Percentiles rank a stretch among this genome's conserved stretches.
Conservation (phyloP, 2,329 filamentous ascomycete genomes). For the Aspergillus sp. region DNA sequence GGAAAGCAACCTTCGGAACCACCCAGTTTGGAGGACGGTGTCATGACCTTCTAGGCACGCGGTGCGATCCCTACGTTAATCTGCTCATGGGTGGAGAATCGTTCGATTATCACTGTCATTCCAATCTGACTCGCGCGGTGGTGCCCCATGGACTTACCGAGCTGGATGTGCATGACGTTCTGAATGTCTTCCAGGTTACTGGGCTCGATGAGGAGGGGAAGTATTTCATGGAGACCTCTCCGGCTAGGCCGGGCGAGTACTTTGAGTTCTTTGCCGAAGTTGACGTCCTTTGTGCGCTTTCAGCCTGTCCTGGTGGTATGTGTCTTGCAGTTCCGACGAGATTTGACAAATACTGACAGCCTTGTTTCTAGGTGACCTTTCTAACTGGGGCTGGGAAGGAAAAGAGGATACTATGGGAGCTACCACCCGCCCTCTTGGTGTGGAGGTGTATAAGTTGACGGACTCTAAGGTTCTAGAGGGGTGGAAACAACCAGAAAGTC, state of each 20-base stretch:
- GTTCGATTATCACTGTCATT: conserved; percentile 83
- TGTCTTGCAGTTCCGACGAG: not conserved
- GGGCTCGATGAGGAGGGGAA: conserved; percentile 69
- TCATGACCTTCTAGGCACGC: conserved; percentile 78
- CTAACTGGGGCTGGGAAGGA: conserved; percentile 75
- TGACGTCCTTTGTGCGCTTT: conserved; percentile 66
- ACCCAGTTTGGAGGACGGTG: conserved; percentile 62
- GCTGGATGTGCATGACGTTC: conserved; percentile 76
- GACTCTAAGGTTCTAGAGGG: conserved; percentile 55
- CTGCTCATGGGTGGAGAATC: conserved; percentile 66
- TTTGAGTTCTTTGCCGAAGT: conserved; percentile 81
- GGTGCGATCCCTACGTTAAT: conserved; percentile 84
- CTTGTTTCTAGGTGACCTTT: conserved; percentile 60
- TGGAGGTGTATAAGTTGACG: conserved; percentile 67
- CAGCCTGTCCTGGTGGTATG: conserved; percentile 69
- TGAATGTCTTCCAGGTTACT: conserved; percentile 85
- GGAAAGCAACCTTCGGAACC: conserved; percentile 35
- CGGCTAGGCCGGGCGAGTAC: conserved; percentile 49
- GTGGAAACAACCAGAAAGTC: conserved; percentile 63
- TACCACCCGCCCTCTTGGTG: conserved; percentile 71
- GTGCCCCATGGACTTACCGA: conserved; percentile 67
- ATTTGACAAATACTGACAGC: conserved; percentile 15
- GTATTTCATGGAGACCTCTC: conserved; percentile 68
- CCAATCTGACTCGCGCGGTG: conserved; percentile 74
- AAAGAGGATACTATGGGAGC: conserved; percentile 58